Percentiles rank a stretch among this genome's conserved stretches.
Evolutionary conservation across 805 yeast genomes (phyloP).

Genomic region (Nakazawaea ernobii): DNA sequence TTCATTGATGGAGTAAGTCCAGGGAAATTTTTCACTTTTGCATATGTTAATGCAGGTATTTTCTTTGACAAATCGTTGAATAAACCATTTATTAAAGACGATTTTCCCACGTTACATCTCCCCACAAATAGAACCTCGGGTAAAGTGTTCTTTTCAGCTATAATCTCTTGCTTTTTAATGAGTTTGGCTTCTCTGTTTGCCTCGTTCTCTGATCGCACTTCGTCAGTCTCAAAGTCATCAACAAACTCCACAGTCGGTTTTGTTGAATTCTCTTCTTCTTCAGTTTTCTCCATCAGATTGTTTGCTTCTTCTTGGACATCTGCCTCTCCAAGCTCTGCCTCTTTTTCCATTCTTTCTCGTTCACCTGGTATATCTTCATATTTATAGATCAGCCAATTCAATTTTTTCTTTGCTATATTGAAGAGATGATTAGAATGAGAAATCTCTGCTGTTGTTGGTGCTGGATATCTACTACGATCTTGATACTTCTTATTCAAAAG

Average conservation of each 20-base stretch:
- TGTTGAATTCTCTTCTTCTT: not conserved
- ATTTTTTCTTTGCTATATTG: conserved; percentile 35
- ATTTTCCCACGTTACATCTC: conserved; percentile 82
- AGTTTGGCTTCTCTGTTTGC: conserved; percentile 21
- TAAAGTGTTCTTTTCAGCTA: conserved; percentile 28
- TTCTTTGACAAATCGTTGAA: conserved; percentile 33
- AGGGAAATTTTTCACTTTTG: conserved; percentile 31
- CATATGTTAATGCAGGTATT: conserved; percentile 29
- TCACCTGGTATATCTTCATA: conserved; percentile 57
- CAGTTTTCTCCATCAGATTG: not conserved
- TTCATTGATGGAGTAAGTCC: conserved; percentile 58
- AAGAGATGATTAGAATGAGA: conserved; percentile 35
- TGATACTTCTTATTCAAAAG: conserved; percentile 4
- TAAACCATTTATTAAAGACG: conserved; percentile 63
- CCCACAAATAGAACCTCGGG: conserved; percentile 81
- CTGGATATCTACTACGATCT: not conserved
- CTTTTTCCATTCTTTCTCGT: conserved; percentile 22
- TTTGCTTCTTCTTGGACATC: conserved; percentile 5
- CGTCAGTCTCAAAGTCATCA: conserved; percentile 9
- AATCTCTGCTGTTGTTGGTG: conserved; percentile 17
- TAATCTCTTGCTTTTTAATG: conserved; percentile 19
- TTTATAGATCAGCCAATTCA: conserved; percentile 57
- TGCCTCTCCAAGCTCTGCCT: conserved; percentile 14
- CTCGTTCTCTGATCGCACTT: conserved; percentile 12
- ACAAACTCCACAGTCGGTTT: conserved; percentile 5